Evolutionary conservation across 2,329 filamentous ascomycete genomes (phyloP), one percentile per base, ranked within the genome.

Genomic region (Colletotrichum nymphaeae): DNA sequence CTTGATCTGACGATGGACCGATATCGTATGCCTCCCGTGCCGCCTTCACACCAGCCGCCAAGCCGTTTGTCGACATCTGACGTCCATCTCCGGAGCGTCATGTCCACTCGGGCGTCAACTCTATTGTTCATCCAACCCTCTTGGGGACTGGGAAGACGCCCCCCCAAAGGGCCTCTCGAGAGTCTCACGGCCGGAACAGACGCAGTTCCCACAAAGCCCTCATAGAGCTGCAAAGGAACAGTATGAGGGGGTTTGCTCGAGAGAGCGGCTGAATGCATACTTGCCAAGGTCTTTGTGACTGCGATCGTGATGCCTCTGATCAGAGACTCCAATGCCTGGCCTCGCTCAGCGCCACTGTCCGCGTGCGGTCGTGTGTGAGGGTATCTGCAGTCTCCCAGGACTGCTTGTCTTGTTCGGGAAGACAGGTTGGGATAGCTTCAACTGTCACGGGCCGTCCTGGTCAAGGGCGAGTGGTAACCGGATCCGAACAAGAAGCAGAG

Each of bases 41-140:
- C 42, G 37, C 26, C 55, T 56, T 14, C 49, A 14, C 22, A 1
- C 4, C 32, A 11, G 6, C n/a, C 32, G 49, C 55, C 67, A 73
- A 73, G 67, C 6, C 56, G 16, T 37, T 11, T 6, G 7, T 57
- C 28, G 24, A 56, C 28, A 35, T 37, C 26, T 66, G 67, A 46
- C 49, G 28, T 70, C 71, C 71, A 73, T 70, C 55, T 71, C 71
- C 71, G 71, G 71, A 49, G 65, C 56, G 32, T 70, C 55, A 62
- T 63, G 42, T 72, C 59, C 55, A 60, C 46, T 9, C 28, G 66
- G 56, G 67, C 70, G 60, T 52, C 70, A 62, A 73, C 60, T 69
- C 70, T 52, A 57, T 60, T 52, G 60, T 60, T 35, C 67, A 65
- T 42, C 70, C 37, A 70, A 30, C n/a, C 58, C 37, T 52, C n/a